A percentile compares a stretch with the other conserved stretches of the same genome.
These are phyloP conservation scores for Hansenula sp. DNA, from an alignment of 1,139 yeast species.

Conservation along the genomic window DNA sequence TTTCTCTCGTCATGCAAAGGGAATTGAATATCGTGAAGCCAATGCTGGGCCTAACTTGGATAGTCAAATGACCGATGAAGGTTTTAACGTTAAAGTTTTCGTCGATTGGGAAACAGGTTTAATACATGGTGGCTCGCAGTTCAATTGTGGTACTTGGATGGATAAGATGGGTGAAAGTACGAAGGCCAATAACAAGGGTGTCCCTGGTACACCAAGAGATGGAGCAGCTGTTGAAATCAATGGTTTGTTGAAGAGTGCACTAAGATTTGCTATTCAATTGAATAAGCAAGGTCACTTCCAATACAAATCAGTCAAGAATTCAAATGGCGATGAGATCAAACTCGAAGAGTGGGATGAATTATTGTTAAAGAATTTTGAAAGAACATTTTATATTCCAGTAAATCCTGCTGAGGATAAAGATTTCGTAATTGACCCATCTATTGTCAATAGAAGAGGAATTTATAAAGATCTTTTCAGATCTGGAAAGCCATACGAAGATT, in stretches of 20 bases:
- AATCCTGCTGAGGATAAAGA: constrained; percentile 51
- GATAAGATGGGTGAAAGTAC: constrained; percentile 98
- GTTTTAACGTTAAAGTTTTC: constrained; percentile 75
- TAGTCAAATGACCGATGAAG: constrained; percentile 88
- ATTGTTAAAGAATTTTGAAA: constrained; percentile 71
- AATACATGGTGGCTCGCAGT: constrained; percentile 86
- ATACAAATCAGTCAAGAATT: constrained; percentile 51
- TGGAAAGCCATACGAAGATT: constrained; percentile 89
- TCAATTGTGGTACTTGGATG: constrained; percentile 99
- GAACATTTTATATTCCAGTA: constrained; percentile 69
- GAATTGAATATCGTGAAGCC: constrained; percentile 88
- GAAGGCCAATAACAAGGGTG: constrained; percentile 78
- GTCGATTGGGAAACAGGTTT: constrained; percentile 92
- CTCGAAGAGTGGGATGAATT: constrained; percentile 67
- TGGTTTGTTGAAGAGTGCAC: constrained; percentile 79
- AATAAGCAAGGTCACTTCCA: constrained; percentile 51
- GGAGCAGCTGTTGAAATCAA: constrained; percentile 95
- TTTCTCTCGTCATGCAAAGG: constrained; percentile 78
- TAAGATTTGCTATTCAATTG: constrained; percentile 72
- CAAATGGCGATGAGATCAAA: constrained; percentile 51
- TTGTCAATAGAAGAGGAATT: constrained; percentile 88
- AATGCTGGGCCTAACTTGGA: constrained; percentile 90
- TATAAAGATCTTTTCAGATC: constrained; percentile 82
- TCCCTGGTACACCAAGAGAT: constrained; percentile 96
- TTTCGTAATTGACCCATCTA: constrained; percentile 56